phyloP scores from a whole-genome alignment of 2,329 filamentous ascomycete genomes.

The Aspergillus fijiensis region DNA sequence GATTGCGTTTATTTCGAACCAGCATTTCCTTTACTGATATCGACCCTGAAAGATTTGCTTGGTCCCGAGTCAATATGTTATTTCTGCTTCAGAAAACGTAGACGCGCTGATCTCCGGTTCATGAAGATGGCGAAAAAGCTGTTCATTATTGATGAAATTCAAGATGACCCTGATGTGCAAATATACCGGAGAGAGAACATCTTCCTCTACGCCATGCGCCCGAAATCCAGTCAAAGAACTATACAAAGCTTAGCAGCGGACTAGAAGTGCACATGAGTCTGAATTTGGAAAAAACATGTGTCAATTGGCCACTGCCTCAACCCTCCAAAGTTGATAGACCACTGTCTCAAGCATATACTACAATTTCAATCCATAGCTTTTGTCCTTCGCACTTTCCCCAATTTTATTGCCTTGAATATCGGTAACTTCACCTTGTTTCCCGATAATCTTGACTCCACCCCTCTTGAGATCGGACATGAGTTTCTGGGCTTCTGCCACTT shows the following conservation, averaged over 20 bases:
- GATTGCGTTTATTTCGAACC: slow-evolving; percentile 98
- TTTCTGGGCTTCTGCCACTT: slow-evolving; percentile 48
- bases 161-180: slow-evolving; percentile 51
- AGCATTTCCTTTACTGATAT: slow-evolving; percentile 81
- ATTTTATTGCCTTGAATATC: slow-evolving; percentile 81
- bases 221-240: slow-evolving; percentile 20
- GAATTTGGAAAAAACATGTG: not conserved
- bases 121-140: slow-evolving; percentile 68
- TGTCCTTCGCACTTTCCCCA: slow-evolving; percentile 28
- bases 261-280: not conserved
- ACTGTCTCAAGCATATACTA: slow-evolving; percentile 18
- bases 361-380: slow-evolving; percentile 37
- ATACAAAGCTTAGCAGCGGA: not conserved
- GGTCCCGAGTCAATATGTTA: slow-evolving; percentile 65
- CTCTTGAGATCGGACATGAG: slow-evolving; percentile 71
- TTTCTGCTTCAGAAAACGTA: slow-evolving; percentile 94
- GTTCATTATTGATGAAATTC: slow-evolving; percentile 63
- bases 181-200: slow-evolving; percentile 40
- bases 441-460: slow-evolving; percentile 88
- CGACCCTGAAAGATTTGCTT: slow-evolving; percentile 73
- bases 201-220: slow-evolving; percentile 39
- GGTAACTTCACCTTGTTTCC: slow-evolving; percentile 80
- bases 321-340: not conserved
- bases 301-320: not conserved
- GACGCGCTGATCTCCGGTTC: slow-evolving; percentile 75